Evolutionary conservation across 805 yeast genomes (phyloP), one percentile per base, ranked within the genome.

Genomic region (Saccharomycopsis guyanensis): DNA sequence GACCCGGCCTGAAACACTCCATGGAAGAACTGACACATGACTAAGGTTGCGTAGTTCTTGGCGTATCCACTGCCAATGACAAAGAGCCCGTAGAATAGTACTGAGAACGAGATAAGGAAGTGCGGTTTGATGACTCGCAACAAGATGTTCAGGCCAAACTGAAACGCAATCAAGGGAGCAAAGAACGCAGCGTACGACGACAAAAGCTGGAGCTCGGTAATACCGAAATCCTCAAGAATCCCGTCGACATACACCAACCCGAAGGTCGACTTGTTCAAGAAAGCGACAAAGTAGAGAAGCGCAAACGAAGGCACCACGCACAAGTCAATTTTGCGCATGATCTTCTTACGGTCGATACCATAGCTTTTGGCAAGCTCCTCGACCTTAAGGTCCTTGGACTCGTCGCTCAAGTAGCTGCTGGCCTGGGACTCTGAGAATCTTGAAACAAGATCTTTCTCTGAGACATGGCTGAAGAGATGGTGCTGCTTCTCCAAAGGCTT

Each of bases 161-260:
- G 86, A 32, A 70, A 56, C 22, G 22, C 19, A n/a, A 82, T 66
- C 56, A 82, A 82, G 3, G 87, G 87, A 13, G 79, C 79, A 53
- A 81, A 83, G 62, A 83, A 82, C 5, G 82, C 75, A 5, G 85
- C 77, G 54, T 83, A 69, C 2, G 83, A 82, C 25, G 68, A 69
- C 56, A 78, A 76, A 65, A 70, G 81, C 56, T 82, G 80, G 52
- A 70, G 68, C 5, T 83, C 81, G 1, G 62, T 59, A 38, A 82
- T 66, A 15, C 67, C 56, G 38, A 82, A 61, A 45, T 76, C 80
- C 1, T 56, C 62, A 16, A 69, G 64, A 63, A 82, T 64, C 7
- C 85, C 85, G 56, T 80, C 81, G 45, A 79, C 69, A 48, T 75
- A 74, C 10, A 88, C 87, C 58, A 82, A 81, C 29, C 86, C 76